A percentile compares a stretch with the other conserved stretches of the same genome.
Evolutionary conservation across 306 rosid genomes (phyloP).

Genomic region (Castanea mollissima): DNA sequence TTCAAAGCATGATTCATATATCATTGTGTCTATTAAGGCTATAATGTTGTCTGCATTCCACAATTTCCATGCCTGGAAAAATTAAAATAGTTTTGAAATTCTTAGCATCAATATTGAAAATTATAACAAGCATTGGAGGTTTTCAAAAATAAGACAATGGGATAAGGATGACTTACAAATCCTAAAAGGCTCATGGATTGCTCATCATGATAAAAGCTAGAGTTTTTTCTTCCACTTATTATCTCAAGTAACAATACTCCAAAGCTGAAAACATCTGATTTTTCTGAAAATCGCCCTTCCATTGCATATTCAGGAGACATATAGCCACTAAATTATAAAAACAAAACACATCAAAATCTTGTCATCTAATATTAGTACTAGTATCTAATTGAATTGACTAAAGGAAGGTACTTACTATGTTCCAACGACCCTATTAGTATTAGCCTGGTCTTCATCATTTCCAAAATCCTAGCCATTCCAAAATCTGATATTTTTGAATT

Average conservation of each 20-base stretch:
- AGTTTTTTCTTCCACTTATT: slow-evolving; percentile 4
- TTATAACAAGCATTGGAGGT: no score
- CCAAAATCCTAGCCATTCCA: slow-evolving; percentile 22
- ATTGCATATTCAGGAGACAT: slow-evolving; percentile 7
- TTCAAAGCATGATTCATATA: not conserved
- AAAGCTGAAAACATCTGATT: slow-evolving; percentile 1
- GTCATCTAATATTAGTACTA: not conserved
- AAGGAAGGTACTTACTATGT: slow-evolving; percentile 16
- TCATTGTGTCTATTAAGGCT: not conserved
- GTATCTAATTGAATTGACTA: not conserved
- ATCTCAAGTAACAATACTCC: slow-evolving; percentile 15
- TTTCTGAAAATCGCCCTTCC: not conserved
- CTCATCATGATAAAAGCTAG: not conserved
- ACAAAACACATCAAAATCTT: not conserved
- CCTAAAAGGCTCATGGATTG: slow-evolving; percentile 7
- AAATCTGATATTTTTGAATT: slow-evolving; percentile 29
- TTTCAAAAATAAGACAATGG: not conserved
- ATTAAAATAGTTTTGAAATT: not conserved
- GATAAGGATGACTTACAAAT: slow-evolving; percentile 10
- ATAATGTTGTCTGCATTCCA: not conserved
- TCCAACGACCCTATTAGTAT: slow-evolving; percentile 29
- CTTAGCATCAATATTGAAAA: not conserved
- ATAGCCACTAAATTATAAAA: not conserved
- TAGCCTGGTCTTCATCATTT: not conserved
- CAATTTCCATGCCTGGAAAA: not conserved